Evolutionary conservation across 768 basidiomycete species (phyloP).

Genomic region (Lactifluus subvellereus): DNA sequence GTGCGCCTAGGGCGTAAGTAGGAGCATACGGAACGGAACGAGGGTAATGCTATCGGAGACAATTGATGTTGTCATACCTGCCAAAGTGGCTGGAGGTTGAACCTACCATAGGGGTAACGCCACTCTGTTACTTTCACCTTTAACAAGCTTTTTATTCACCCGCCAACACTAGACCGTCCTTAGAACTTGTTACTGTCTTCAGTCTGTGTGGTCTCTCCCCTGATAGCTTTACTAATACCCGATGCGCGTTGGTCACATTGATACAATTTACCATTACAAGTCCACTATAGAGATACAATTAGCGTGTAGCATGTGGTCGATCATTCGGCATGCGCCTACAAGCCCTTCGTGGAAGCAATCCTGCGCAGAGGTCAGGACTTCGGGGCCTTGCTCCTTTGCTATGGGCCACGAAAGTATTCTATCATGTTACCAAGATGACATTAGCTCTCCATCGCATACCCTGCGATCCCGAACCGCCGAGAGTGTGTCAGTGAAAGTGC

Average conservation of each 20-base stretch:
- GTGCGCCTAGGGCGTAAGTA: no score
- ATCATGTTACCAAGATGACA: conserved; percentile 59
- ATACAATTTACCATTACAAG: neutral
- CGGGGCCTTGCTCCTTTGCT: conserved; percentile 51
- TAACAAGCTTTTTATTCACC: no score
- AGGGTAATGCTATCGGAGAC: no score
- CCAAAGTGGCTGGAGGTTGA: no score
- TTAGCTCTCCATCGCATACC: conserved; percentile 79
- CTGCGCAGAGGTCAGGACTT: conserved; percentile 51
- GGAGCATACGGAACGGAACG: no score
- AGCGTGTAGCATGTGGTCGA: no score
- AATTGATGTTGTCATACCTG: no score
- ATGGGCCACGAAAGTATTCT: conserved; percentile 69
- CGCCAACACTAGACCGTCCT: no score
- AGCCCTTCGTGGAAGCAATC: conserved; percentile 49
- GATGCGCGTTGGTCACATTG: neutral
- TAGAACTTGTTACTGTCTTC: no score
- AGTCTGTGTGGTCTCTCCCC: no score
- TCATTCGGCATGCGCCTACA: conserved; percentile 50
- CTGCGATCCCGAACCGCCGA: conserved; percentile 77
- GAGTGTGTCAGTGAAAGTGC: conserved; percentile 67
- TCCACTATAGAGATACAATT: neutral
- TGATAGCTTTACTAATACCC: neutral
- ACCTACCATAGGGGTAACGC: no score
- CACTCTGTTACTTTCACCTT: no score